phyloP scores from a whole-genome alignment of 2,329 filamentous ascomycete species.

The Cercospora canescens region DNA sequence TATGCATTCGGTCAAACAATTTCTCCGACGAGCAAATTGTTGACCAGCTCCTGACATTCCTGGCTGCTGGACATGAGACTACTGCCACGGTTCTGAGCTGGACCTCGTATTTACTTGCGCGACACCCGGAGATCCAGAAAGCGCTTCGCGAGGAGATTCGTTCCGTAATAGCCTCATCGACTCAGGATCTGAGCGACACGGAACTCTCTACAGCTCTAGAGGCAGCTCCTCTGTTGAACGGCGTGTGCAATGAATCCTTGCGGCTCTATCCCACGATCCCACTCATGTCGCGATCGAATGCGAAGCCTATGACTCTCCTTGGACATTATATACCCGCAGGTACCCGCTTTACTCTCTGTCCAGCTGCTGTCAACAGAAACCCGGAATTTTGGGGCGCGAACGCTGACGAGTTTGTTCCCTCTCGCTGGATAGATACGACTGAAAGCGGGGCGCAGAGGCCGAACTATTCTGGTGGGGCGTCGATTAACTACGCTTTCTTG shows the following conservation, averaged over 20 bases:
- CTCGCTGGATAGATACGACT: conserved; percentile 46
- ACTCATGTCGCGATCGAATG: conserved; percentile 45
- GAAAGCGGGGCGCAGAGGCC: conserved; percentile 31
- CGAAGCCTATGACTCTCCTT: conserved; percentile 45
- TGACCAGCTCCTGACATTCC: conserved; percentile 58
- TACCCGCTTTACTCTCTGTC: conserved; percentile 41
- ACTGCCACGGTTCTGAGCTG: conserved; percentile 77
- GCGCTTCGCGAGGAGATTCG: conserved; percentile 69
- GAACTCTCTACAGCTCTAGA: conserved; percentile 42
- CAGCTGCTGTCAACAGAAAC: conserved; percentile 45
- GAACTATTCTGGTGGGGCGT: conserved; percentile 69
- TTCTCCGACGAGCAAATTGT: conserved; percentile 55
- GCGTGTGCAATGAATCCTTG: conserved; percentile 47
- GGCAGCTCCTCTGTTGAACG: conserved; percentile 46
- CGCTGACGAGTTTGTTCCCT: conserved; percentile 44
- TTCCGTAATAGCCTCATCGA: conserved; percentile 54
- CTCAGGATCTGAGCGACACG: conserved; percentile 25
- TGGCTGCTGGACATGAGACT: conserved; percentile 69
- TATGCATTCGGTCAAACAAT: conserved; percentile 53
- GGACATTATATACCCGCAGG: conserved; percentile 41
- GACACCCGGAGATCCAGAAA: conserved; percentile 65
- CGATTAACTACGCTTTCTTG: conserved; percentile 44
- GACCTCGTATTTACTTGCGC: conserved; percentile 69
- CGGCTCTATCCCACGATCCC: conserved; percentile 51
- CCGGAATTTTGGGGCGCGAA: conserved; percentile 46